These are phyloP conservation scores for Hibiscus tridactylites DNA, from an alignment of 345 rosid genomes.

Conservation along the genomic window DNA sequence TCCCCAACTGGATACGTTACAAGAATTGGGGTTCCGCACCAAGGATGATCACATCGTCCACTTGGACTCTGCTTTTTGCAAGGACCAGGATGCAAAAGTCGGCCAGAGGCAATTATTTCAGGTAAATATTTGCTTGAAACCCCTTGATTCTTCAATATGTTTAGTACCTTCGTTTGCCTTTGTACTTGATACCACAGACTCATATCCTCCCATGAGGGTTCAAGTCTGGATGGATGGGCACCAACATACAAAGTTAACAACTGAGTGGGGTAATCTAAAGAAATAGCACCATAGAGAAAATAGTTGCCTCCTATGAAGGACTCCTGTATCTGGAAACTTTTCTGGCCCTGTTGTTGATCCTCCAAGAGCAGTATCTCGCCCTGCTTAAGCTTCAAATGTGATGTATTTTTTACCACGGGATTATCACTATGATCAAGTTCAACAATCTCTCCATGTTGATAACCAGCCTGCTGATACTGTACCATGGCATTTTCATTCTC, in stretches of 20 bases:
- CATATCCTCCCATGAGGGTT: constrained; percentile 66
- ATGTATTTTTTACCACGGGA: constrained; percentile 23
- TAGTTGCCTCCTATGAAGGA: constrained; percentile 33
- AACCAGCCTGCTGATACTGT: constrained; percentile 22
- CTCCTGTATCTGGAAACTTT: constrained; percentile 41
- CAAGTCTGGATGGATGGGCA: constrained; percentile 52
- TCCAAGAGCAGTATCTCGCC: constrained; percentile 46
- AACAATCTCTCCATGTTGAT: constrained; percentile 40
- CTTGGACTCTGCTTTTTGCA: constrained; percentile 39
- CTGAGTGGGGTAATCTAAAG: constrained; percentile 27
- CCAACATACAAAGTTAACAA: constrained; percentile 42
- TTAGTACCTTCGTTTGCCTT: constrained; percentile 58
- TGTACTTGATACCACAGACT: constrained; percentile 64
- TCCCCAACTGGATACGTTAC: constrained; percentile 53
- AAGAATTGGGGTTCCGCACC: constrained; percentile 61
- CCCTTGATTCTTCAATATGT: constrained; percentile 43
- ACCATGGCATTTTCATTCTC: constrained; percentile 31
- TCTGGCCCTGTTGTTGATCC: constrained; percentile 36
- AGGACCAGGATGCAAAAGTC: constrained; percentile 46
- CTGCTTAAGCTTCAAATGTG: constrained; percentile 24
- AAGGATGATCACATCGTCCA: constrained; percentile 49
- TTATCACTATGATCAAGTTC: constrained; percentile 28
- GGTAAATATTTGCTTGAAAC: constrained; percentile 41
- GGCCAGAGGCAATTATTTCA: constrained; percentile 42
- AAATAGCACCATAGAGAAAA: constrained; percentile 34